phyloP scores from a whole-genome alignment of 176 grass and related monocot genomes.

The Cocos nucifera region DNA sequence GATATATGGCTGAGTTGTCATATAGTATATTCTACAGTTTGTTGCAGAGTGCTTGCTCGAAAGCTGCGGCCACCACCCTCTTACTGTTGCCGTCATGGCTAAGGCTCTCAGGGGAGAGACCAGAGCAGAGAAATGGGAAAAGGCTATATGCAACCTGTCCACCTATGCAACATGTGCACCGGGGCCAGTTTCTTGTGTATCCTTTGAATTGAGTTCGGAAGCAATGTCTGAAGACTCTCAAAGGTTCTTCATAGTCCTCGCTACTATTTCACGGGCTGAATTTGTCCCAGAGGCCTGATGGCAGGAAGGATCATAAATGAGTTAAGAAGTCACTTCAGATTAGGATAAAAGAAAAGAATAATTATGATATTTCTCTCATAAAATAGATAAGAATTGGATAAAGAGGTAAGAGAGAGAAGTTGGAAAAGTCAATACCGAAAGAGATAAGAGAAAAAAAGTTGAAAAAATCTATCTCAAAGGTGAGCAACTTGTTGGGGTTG shows the following conservation, averaged over 20 bases:
- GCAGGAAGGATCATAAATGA: too few relatives aligned
- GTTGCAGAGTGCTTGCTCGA: conserved; percentile 47
- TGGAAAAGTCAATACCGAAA: too few relatives aligned
- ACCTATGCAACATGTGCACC: conserved; percentile 59
- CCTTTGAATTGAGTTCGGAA: conserved; percentile 85
- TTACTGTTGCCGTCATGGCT: conserved; percentile 78
- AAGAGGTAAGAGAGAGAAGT: too few relatives aligned
- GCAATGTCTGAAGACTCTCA: conserved; percentile 65
- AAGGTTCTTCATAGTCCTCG: conserved; percentile 47
- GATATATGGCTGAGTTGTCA: not conserved
- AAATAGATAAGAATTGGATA: too few relatives aligned
- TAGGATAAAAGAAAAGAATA: too few relatives aligned
- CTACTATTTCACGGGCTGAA: conserved; percentile 59
- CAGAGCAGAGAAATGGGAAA: conserved; percentile 63
- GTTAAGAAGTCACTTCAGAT: too few relatives aligned
- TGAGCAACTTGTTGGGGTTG: too few relatives aligned
- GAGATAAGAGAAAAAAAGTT: too few relatives aligned
- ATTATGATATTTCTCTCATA: too few relatives aligned
- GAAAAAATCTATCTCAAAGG: too few relatives aligned
- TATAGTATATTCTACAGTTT: conserved; percentile 19
- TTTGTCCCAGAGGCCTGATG: conserved; percentile 70
- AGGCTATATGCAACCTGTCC: conserved; percentile 68
- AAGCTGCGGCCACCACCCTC: conserved; percentile 62
- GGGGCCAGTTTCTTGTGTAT: conserved; percentile 71
- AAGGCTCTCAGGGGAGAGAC: conserved; percentile 79